These are phyloP conservation scores for Moesziomyces sp. DNA, from an alignment of 1,284 basidiomycete species.

Conservation along the genomic window DNA sequence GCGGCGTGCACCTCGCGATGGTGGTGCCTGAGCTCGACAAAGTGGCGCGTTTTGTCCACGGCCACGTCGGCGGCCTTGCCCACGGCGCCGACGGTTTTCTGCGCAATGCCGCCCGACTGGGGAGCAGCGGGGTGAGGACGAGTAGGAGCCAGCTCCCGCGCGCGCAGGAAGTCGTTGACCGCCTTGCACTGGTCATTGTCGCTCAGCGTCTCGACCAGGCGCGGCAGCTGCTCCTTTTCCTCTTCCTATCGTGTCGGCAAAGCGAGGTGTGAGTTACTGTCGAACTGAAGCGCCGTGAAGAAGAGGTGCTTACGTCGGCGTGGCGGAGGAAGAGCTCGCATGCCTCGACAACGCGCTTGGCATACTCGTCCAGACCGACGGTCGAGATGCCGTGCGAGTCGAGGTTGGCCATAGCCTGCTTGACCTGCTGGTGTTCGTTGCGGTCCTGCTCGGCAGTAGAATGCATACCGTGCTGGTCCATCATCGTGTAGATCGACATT, in stretches of 20 bases:
- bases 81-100: slow-evolving; percentile 42
- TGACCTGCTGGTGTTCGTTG: slow-evolving; percentile 53
- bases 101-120: slow-evolving; percentile 52
- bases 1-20: slow-evolving; percentile 18
- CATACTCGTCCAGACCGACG: slow-evolving; percentile 33
- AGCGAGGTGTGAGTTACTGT: not conserved
- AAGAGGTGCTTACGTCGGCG: slow-evolving; percentile 10
- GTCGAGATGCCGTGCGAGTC: slow-evolving; percentile 30
- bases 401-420: slow-evolving; percentile 43
- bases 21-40: slow-evolving; percentile 36
- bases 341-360: slow-evolving; percentile 38
- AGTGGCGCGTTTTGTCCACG: slow-evolving; percentile 18
- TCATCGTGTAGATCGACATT: slow-evolving; percentile 50
- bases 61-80: slow-evolving; percentile 25
- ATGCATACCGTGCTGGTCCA: slow-evolving; percentile 31
- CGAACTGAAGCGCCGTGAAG: not conserved
- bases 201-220: slow-evolving; percentile 27
- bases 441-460: slow-evolving; percentile 34
- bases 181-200: slow-evolving; percentile 47
- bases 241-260: slow-evolving; percentile 25
- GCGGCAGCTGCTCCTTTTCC: slow-evolving; percentile 32
- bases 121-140: slow-evolving; percentile 60
- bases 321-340: slow-evolving; percentile 53
- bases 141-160: slow-evolving; percentile 47
- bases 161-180: slow-evolving; percentile 47